phyloP scores from a whole-genome alignment of 345 rosid genomes.

The Eucalyptus rudis region DNA sequence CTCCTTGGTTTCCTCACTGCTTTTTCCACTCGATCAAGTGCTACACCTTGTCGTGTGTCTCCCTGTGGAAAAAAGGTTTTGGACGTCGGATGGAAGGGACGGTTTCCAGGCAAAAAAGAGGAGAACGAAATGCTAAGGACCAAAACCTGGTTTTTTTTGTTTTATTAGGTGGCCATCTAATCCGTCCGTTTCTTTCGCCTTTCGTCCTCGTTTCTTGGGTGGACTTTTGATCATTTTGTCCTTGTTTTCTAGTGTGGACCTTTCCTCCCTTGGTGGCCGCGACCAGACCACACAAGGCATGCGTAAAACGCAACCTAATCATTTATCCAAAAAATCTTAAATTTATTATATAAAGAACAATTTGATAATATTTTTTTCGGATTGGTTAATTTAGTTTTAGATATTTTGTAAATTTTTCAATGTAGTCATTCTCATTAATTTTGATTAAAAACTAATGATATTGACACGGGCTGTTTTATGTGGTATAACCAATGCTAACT shows the following conservation, averaged over 20 bases:
- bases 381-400: too few species aligned
- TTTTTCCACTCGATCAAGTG: not conserved
- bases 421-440: too few species aligned
- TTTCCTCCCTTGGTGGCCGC: not conserved
- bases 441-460: fast-evolving
- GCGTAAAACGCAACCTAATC: not conserved
- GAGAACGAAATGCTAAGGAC: not conserved
- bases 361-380: too few species aligned
- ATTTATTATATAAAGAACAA: too few species aligned
- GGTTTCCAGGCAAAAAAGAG: not conserved
- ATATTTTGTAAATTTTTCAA: too few species aligned
- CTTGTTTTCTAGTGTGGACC: not conserved
- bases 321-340: fast-evolving
- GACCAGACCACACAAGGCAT: not conserved
- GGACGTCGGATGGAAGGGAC: not conserved
- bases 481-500: fast-evolving
- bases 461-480: fast-evolving
- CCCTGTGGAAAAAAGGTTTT: not conserved
- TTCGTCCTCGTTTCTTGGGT: not conserved
- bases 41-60: not conserved
- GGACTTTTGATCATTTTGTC: not conserved
- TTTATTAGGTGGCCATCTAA: not conserved
- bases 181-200: not conserved
- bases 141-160: not conserved
- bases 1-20: not conserved